Evolutionary conservation across 1,139 yeast species (phyloP), one percentile per base, ranked within the genome.

Genomic region (Saccharomyces hybrid): DNA sequence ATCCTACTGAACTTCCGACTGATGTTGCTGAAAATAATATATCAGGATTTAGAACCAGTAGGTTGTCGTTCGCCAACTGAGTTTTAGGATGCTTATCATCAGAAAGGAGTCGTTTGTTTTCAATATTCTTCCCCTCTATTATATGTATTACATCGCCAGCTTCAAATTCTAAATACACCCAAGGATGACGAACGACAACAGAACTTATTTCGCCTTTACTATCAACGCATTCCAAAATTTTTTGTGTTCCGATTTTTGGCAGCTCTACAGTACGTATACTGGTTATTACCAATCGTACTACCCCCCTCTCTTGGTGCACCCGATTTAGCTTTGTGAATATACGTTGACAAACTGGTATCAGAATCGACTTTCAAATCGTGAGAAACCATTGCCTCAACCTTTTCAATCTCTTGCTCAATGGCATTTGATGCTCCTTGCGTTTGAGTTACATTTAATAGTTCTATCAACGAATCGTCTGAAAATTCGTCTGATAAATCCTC

Each of bases 1-100:
- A 93, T 26, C 75, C 76, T 44, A 88, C 72, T 2, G 93, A 86
- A 53, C 84, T 88, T 0, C 97, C 85, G 0, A 90, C 80, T 3
- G 85, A 75, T 0, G 99, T 93, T 3, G 96, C 90, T 0, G 97
- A 81, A 1, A 93, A 74, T 12, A 93, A 72, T 1, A 81, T 72
- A 66, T 93, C 99, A 0, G 99, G 99, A 61, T 88, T 82, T 78
- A 95, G 78, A 26, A 93, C 78, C 41, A 91, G 70, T 27, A 90
- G 68, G 61, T 86, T 83, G 50, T 78, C 78, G 31, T 77, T 71
- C 57, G 81, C 81, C 42, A 73, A 70, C 58, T 86, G 88, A 3
- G 87, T 78, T 75, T 62, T 47, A 8, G 70, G 67, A 55, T 61
- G 62, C 32, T 57, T 61, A 28, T 67, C 67, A 34, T 69, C 71